These are phyloP conservation scores for Colletotrichum simmondsii DNA, from an alignment of 2,329 filamentous ascomycete genomes.

Conservation along the genomic window DNA sequence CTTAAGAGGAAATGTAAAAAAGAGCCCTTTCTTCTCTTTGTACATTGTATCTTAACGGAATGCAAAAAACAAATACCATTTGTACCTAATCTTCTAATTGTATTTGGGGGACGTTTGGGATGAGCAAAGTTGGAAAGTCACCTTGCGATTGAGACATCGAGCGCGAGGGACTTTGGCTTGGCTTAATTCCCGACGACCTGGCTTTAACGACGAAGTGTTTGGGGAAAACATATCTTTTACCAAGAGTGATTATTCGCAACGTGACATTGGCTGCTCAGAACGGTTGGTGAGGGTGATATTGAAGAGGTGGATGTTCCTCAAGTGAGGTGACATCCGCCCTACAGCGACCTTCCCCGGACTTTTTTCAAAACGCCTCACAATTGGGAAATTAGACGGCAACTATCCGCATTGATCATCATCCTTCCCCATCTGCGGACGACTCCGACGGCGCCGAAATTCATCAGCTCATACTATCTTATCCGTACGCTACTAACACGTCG, in stretches of 20 bases:
- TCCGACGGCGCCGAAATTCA: neutral
- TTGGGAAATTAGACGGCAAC: neutral
- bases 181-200: conserved; percentile 7
- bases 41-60: conserved; percentile 38
- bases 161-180: neutral
- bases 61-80: conserved; percentile 40
- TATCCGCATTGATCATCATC: neutral
- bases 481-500: neutral
- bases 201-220: conserved; percentile 35
- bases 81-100: conserved; percentile 63
- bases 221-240: neutral
- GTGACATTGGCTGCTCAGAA: neutral
- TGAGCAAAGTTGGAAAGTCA: neutral
- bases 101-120: conserved; percentile 37
- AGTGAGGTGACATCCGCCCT: conserved; percentile 21
- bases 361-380: neutral
- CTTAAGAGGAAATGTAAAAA: conserved; percentile 47
- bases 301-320: conserved; percentile 3
- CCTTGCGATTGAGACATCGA: conserved; percentile 16
- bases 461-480: neutral
- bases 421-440: neutral
- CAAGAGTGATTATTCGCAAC: neutral
- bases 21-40: conserved; percentile 28
- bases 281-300: neutral
- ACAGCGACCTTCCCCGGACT: conserved; percentile 19